A percentile compares a stretch with the other conserved stretches of the same genome.
phyloP scores from a whole-genome alignment of 2,329 filamentous ascomycete species.

The Raffaelea ambrosiae region DNA sequence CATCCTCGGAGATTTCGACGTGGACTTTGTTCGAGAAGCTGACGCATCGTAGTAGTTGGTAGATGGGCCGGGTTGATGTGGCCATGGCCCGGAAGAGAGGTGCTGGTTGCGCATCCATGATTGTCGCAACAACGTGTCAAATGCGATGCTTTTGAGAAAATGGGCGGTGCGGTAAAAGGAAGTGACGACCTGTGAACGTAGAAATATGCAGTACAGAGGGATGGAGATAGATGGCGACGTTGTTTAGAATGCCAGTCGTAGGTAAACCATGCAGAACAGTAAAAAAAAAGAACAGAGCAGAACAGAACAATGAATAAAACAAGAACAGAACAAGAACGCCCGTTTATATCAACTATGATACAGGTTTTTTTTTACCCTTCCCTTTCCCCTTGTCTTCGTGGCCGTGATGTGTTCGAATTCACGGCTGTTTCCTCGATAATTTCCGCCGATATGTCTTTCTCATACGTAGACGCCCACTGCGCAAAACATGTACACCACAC shows the following conservation, averaged over 20 bases:
- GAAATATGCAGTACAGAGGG: background rate
- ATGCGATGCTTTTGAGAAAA: constrained; percentile 13
- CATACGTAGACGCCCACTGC: constrained; percentile 97
- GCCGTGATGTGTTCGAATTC: background rate
- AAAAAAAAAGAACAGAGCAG: constrained; percentile 1
- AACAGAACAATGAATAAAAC: too few relatives aligned
- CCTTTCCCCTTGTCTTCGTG: background rate
- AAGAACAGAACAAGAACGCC: constrained; percentile 2
- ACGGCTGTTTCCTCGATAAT: background rate
- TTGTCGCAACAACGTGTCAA: too few relatives aligned
- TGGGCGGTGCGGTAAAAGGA: constrained; percentile 2
- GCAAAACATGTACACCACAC: constrained; percentile 97
- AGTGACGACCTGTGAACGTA: too few relatives aligned
- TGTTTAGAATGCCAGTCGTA: background rate
- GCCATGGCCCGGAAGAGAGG: constrained; percentile 68
- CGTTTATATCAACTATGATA: constrained; percentile 27
- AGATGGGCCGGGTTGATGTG: constrained; percentile 68
- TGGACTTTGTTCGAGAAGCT: constrained; percentile 50
- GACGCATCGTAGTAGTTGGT: constrained; percentile 52
- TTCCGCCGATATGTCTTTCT: constrained; percentile 13
- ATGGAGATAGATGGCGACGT: background rate
- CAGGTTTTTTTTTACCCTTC: constrained; percentile 16
- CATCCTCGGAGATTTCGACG: constrained; percentile 72
- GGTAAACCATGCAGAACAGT: background rate
- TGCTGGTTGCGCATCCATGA: constrained; percentile 20